Conservation (phyloP, 1,139 yeast genomes). For the Wickerhamomyces sp. region DNA sequence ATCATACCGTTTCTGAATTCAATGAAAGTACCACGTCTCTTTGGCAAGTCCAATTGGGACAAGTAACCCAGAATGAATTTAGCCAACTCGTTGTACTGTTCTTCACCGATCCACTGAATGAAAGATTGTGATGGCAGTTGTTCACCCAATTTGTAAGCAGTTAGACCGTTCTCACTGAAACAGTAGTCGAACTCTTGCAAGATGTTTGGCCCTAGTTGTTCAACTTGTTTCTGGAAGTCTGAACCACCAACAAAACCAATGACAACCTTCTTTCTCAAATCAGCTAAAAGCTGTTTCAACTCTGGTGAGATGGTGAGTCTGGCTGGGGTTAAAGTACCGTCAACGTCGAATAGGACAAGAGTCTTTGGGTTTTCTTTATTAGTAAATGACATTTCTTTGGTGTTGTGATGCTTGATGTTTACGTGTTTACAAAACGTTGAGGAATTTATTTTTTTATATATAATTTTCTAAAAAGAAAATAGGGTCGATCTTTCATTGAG, state of each 20-base stretch:
- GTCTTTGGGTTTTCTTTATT: conserved; percentile 37
- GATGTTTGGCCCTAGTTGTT: conserved; percentile 83
- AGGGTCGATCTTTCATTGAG: too few relatives aligned
- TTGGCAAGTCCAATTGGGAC: conserved; percentile 82
- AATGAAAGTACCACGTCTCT: conserved; percentile 94
- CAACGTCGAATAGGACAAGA: conserved; percentile 90
- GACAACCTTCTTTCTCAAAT: conserved; percentile 84
- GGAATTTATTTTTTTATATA: too few relatives aligned
- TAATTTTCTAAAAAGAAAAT: too few relatives aligned
- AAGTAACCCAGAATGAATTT: conserved; percentile 83
- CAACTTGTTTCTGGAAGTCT: conserved; percentile 89
- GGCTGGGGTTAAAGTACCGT: conserved; percentile 97
- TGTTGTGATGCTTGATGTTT: too few relatives aligned
- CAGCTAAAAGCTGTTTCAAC: conserved; percentile 63
- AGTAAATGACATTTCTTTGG: conserved; percentile 27
- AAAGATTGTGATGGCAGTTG: conserved; percentile 89
- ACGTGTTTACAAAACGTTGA: too few relatives aligned
- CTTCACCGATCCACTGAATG: conserved; percentile 94
- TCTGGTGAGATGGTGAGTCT: conserved; percentile 80
- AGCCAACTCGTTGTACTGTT: conserved; percentile 83
- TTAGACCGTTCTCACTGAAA: conserved; percentile 95
- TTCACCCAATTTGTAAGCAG: conserved; percentile 90
- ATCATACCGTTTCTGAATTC: conserved; percentile 99
- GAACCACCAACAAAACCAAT: conserved; percentile 99
- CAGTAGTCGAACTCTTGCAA: conserved; percentile 87